phyloP scores from a whole-genome alignment of 352 stramenopile genomes.

The Phytophthora nicotianae region DNA sequence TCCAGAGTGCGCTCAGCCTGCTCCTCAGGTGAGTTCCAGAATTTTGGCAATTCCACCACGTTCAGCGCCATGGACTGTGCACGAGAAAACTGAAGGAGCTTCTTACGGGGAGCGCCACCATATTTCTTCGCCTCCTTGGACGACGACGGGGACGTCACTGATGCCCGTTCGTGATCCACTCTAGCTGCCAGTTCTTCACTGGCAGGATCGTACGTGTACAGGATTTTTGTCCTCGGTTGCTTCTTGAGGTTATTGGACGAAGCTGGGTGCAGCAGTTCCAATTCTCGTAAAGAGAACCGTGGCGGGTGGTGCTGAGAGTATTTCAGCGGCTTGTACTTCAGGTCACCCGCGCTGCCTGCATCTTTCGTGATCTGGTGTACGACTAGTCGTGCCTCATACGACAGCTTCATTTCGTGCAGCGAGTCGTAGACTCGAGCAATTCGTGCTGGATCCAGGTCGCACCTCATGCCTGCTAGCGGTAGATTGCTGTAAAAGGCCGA shows the following conservation, averaged over 20 bases:
- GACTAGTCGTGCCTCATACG: constrained; percentile 69
- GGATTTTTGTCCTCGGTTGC: constrained; percentile 24
- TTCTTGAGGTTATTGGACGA: constrained; percentile 35
- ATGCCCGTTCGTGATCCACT: constrained; percentile 29
- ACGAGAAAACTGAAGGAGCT: constrained; percentile 22
- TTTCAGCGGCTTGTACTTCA: constrained; percentile 83
- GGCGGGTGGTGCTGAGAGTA: constrained; percentile 62
- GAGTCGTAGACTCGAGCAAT: constrained; percentile 75
- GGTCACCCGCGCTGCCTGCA: constrained; percentile 33
- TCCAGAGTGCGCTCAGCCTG: constrained; percentile 32
- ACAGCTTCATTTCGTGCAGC: constrained; percentile 69
- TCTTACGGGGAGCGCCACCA: constrained; percentile 15
- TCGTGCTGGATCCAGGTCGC: constrained; percentile 65
- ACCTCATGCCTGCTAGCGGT: constrained; percentile 69
- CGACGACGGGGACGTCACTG: constrained; percentile 17
- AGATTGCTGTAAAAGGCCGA: constrained; percentile 67
- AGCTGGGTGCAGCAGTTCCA: constrained; percentile 35
- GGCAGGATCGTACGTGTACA: constrained; percentile 39
- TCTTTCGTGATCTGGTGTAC: constrained; percentile 50
- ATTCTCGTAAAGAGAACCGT: constrained; percentile 51
- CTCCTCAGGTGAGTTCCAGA: constrained; percentile 50
- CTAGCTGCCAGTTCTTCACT: constrained; percentile 33
- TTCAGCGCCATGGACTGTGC: constrained; percentile 44
- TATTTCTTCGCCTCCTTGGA: constrained; percentile 21
- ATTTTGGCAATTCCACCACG: constrained; percentile 46